Evolutionary conservation across 75 land plant genomes (phyloP), one percentile per base, ranked within the genome.

Genomic region (Cryptomeria japonica): DNA sequence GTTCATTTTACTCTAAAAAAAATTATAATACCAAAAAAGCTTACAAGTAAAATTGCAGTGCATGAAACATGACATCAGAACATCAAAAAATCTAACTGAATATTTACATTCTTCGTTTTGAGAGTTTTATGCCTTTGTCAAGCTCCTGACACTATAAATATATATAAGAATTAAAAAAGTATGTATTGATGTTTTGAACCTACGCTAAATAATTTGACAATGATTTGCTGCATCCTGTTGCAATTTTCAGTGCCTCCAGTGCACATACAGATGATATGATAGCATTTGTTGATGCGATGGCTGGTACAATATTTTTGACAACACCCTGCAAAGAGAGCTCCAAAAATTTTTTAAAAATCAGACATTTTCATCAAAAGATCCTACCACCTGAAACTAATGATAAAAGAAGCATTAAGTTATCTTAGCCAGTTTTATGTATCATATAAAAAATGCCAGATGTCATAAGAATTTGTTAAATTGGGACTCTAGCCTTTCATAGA

Each of bases 261-360:
- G 99, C 92, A 94, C 99, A 98, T 34, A 96, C 95, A 80, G 99
- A 97, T 84, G 99, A 95, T 72, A 98, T 91, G 36, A 98, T 93
- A 15, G 99, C 99, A 96, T 98, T 98, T 42, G 99, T 98, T 73
- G 99, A 96, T 86, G 99, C 99, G 84, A 98, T 98, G 38, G 99
- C 99, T 86, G 99, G 99, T 64, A 98, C 93, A 28, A 98, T 98
- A 89, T 98, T 98, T 90, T 98, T 98, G 80, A 98, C 97, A 32
- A 98, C 99, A 68, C 99, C 99, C 99, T 98, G 95, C 51, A 88
- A 90, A 39, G 46, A 82, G 4, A 8, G 34, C n/a, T n/a, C 84
- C 84, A 82, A 82, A 46, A 28, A 46, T 19, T 8, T 25, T 4
- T 7, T 7, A 6, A 6, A 64, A 64, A 64, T 64, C n/a, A 64